Conservation (phyloP, 306 rosid species). For the Crataegus laevigata region DNA sequence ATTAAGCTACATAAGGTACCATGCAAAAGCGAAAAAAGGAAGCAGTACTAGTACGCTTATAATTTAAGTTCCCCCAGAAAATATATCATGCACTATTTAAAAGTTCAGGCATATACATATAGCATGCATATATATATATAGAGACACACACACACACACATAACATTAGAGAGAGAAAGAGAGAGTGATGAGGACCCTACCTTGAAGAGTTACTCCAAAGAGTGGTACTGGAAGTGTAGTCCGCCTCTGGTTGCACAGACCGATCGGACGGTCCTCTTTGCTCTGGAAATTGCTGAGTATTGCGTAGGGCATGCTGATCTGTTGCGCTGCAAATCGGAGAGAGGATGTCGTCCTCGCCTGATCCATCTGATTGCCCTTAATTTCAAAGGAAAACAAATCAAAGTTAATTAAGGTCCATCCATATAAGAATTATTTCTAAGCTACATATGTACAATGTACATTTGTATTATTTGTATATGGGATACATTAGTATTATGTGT, state of each 20-base stretch:
- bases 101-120: background rate
- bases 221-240: conserved; percentile 44
- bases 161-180: background rate
- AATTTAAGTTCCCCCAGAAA: background rate
- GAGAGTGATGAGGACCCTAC: conserved; percentile 17
- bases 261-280: conserved; percentile 50
- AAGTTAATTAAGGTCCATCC: background rate
- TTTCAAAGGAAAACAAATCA: background rate
- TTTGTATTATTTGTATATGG: background rate
- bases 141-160: too few relatives aligned
- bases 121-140: background rate
- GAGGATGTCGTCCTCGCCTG: conserved; percentile 71
- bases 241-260: conserved; percentile 46
- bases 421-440: background rate
- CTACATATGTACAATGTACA: too few relatives aligned
- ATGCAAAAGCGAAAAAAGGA: conserved; percentile 50
- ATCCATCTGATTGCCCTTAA: conserved; percentile 80
- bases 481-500: background rate
- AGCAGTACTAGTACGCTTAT: background rate
- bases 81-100: too few relatives aligned
- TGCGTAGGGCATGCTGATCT: conserved; percentile 15
- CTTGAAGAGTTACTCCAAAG: conserved; percentile 91
- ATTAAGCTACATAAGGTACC: conserved; percentile 29
- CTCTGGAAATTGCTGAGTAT: conserved; percentile 27
- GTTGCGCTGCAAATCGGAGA: conserved; percentile 36